Percentiles rank a stretch among this genome's conserved stretches.
These are phyloP conservation scores for Retiboletus flavoniger DNA, from an alignment of 1,284 basidiomycete genomes.

Conservation along the genomic window DNA sequence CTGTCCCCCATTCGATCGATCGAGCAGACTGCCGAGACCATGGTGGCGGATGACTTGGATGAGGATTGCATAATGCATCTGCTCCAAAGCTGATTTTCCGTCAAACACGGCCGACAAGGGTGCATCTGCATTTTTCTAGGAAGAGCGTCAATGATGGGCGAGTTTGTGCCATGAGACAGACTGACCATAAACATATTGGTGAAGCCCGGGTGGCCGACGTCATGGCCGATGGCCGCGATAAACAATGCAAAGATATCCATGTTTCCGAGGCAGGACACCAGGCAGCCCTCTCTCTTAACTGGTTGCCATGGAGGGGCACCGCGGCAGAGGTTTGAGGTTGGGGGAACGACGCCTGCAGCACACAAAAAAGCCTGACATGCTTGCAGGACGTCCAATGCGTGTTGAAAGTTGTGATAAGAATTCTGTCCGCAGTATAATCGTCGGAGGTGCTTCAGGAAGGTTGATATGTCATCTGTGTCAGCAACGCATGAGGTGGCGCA, in stretches of 20 bases:
- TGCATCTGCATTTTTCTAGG: conserved; percentile 86
- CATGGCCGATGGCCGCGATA: conserved; percentile 91
- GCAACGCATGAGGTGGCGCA: conserved; percentile 19
- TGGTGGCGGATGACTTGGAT: conserved; percentile 80
- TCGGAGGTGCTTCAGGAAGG: conserved; percentile 78
- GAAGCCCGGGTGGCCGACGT: conserved; percentile 92
- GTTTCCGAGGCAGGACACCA: conserved; percentile 54
- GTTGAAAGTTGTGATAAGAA: conserved; percentile 94
- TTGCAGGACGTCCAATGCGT: conserved; percentile 92
- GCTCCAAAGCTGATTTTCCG: conserved; percentile 86
- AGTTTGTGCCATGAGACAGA: conserved; percentile 11
- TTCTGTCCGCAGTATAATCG: conserved; percentile 86
- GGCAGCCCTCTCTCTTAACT: conserved; percentile 41
- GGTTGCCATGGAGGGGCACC: conserved; percentile 49
- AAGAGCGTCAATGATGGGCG: conserved; percentile 10
- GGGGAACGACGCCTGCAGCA: conserved; percentile 76
- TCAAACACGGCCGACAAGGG: conserved; percentile 87
- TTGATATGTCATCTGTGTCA: conserved; percentile 62
- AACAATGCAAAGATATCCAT: conserved; percentile 82
- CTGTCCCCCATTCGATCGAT: conserved; percentile 48
- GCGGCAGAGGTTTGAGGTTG: conserved; percentile 52
- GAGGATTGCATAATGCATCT: conserved; percentile 88
- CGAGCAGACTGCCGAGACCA: conserved; percentile 67
- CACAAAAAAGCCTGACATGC: conserved; percentile 84
- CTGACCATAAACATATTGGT: conserved; percentile 89